phyloP scores from a whole-genome alignment of 2,329 filamentous ascomycete species.

The Aspergillus alliaceus region DNA sequence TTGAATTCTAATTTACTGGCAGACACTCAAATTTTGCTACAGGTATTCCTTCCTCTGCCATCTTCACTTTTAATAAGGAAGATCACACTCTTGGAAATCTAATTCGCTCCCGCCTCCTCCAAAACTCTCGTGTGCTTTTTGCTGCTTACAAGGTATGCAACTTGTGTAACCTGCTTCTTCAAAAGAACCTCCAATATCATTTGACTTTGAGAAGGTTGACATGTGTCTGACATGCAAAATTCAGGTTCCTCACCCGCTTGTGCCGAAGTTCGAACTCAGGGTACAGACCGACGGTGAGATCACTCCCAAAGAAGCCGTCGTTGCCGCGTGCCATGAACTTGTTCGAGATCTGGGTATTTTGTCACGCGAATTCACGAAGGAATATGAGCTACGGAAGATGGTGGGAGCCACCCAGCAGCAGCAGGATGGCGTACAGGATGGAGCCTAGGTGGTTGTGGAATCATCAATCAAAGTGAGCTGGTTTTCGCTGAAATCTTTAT shows the following conservation, averaged over 20 bases:
- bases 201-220: constrained; percentile 14
- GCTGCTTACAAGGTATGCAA: constrained; percentile 81
- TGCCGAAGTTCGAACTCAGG: constrained; percentile 66
- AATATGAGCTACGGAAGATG: constrained; percentile 87
- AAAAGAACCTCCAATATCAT: too few species aligned
- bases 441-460: constrained; percentile 7
- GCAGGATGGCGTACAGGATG: constrained; percentile 29
- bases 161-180: constrained; percentile 19
- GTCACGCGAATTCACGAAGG: constrained; percentile 85
- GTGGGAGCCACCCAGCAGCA: constrained; percentile 63
- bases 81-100: constrained; percentile 95
- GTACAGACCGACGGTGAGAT: constrained; percentile 89
- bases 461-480: neutral
- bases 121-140: constrained; percentile 81
- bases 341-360: constrained; percentile 78
- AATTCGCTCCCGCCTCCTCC: constrained; percentile 79
- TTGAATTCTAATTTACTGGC: neutral
- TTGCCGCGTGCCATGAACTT: constrained; percentile 77
- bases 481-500: neutral
- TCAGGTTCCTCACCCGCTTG: constrained; percentile 47
- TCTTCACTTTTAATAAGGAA: constrained; percentile 95
- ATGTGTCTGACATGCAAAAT: neutral
- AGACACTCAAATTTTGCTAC: neutral
- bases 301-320: constrained; percentile 83
- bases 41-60: constrained; percentile 92